Conservation (phyloP, 2,329 filamentous ascomycete genomes). For the Ampelomyces quisqualis region DNA sequence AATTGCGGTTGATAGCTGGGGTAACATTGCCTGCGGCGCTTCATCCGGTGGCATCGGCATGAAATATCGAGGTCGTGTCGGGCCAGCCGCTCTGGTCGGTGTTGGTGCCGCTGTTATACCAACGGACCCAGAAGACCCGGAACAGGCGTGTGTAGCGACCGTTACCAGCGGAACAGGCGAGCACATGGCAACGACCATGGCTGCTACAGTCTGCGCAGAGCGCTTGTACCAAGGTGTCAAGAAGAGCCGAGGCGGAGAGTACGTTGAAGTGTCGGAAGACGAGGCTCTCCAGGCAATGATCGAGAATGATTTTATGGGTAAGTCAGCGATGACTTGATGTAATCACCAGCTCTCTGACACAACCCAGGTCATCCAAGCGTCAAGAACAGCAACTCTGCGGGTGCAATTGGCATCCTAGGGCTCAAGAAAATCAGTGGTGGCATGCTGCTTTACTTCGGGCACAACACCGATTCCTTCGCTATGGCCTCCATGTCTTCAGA, state of each 20-base stretch:
- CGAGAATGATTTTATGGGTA: slow-evolving; percentile 83
- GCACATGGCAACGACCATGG: slow-evolving; percentile 95
- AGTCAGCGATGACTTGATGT: slow-evolving; percentile 7
- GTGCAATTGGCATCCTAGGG: slow-evolving; percentile 85
- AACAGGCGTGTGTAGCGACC: slow-evolving; percentile 70
- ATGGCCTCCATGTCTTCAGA: slow-evolving; percentile 83
- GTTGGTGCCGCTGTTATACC: slow-evolving; percentile 91
- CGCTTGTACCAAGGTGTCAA: slow-evolving; percentile 73
- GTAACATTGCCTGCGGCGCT: slow-evolving; percentile 88
- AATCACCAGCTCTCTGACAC: slow-evolving; percentile 7
- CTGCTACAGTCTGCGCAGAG: slow-evolving; percentile 81
- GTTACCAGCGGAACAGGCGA: slow-evolving; percentile 95
- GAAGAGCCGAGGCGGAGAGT: slow-evolving; percentile 60
- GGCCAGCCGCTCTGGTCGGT: slow-evolving; percentile 88
- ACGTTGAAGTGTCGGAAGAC: slow-evolving; percentile 72
- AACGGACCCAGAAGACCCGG: slow-evolving; percentile 66
- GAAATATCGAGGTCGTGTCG: slow-evolving; percentile 91
- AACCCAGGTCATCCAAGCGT: slow-evolving; percentile 73
- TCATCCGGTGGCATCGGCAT: slow-evolving; percentile 98
- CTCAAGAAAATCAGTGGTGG: slow-evolving; percentile 80
- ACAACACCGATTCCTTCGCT: slow-evolving; percentile 90
- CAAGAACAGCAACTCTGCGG: slow-evolving; percentile 72
- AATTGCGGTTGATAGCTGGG: slow-evolving; percentile 83
- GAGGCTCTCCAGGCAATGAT: slow-evolving; percentile 77
- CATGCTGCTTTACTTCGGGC: slow-evolving; percentile 85